phyloP scores from a whole-genome alignment of 495 filamentous ascomycete genomes.

The Xylaria cubensis region DNA sequence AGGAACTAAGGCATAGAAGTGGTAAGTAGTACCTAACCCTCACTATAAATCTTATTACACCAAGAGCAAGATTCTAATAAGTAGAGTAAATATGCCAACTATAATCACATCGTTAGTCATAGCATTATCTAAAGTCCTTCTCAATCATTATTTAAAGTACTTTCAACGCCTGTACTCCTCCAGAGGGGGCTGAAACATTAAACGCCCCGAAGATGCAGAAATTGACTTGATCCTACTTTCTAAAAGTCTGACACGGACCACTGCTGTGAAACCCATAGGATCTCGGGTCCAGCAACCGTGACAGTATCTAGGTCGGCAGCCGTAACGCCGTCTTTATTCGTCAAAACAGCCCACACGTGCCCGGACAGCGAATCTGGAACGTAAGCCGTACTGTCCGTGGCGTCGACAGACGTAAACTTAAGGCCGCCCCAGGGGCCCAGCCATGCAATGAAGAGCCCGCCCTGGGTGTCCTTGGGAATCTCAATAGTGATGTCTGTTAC shows the following conservation, averaged over 20 bases:
- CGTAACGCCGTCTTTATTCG: conserved; percentile 33
- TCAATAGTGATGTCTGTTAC: conserved; percentile 34
- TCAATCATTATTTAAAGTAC: neutral
- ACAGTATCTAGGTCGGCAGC: conserved; percentile 33
- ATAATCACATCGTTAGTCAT: conserved; percentile 10
- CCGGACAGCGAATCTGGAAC: conserved; percentile 45
- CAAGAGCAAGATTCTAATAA: too few relatives aligned
- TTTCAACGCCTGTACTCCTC: conserved; percentile 2
- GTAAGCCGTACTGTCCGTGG: conserved; percentile 23
- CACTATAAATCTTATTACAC: too few relatives aligned
- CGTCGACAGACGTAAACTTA: conserved; percentile 39
- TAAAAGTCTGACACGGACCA: conserved; percentile 21
- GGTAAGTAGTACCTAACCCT: too few relatives aligned
- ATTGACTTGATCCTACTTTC: neutral
- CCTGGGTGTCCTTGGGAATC: conserved; percentile 21
- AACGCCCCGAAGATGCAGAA: conserved; percentile 11
- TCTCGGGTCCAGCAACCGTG: conserved; percentile 47
- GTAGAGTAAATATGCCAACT: neutral
- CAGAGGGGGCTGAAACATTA: neutral
- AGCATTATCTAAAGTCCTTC: neutral
- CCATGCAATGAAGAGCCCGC: conserved; percentile 44
- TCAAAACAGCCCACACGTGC: conserved; percentile 47
- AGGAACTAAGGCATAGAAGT: too few relatives aligned
- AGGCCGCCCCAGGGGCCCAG: conserved; percentile 47
- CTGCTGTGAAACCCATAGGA: conserved; percentile 47